Conservation (phyloP, 2,329 filamentous ascomycete genomes). For the Chaetomiaceae sp. region DNA sequence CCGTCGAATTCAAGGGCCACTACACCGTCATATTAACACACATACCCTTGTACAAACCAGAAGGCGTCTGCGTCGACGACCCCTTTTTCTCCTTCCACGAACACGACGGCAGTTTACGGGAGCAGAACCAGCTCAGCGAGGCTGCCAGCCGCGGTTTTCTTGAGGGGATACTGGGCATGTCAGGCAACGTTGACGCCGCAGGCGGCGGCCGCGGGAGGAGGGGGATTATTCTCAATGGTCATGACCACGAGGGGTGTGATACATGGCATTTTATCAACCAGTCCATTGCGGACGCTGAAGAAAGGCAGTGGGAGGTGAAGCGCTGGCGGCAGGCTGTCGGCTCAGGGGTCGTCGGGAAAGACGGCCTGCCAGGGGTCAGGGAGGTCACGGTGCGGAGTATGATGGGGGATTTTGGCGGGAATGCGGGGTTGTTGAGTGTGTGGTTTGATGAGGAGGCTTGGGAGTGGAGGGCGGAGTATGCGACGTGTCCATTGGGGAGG, state of each 20-base stretch:
- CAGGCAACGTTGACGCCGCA: constrained; percentile 53
- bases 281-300: constrained; percentile 35
- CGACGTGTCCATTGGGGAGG: constrained; percentile 70
- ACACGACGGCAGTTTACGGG: constrained; percentile 65
- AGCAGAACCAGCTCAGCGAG: constrained; percentile 84
- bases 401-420: constrained; percentile 96
- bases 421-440: constrained; percentile 78
- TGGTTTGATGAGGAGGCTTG: constrained; percentile 75
- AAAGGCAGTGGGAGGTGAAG: constrained; percentile 44
- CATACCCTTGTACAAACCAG: constrained; percentile 80
- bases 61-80: constrained; percentile 76
- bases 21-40: constrained; percentile 89
- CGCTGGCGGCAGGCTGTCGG: constrained; percentile 44
- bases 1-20: constrained; percentile 58
- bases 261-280: constrained; percentile 77
- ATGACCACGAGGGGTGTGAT: constrained; percentile 94
- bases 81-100: constrained; percentile 79
- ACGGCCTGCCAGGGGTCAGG: constrained; percentile 60
- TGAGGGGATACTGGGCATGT: constrained; percentile 79
- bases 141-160: constrained; percentile 71
- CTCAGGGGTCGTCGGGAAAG: constrained; percentile 38
- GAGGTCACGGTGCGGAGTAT: constrained; percentile 95
- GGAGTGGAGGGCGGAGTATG: constrained; percentile 81
- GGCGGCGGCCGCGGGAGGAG: constrained; percentile 61
- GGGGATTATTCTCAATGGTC: constrained; percentile 83